phyloP scores from a whole-genome alignment of 2,329 filamentous ascomycete genomes.

The Ilyonectria mors-panacis region DNA sequence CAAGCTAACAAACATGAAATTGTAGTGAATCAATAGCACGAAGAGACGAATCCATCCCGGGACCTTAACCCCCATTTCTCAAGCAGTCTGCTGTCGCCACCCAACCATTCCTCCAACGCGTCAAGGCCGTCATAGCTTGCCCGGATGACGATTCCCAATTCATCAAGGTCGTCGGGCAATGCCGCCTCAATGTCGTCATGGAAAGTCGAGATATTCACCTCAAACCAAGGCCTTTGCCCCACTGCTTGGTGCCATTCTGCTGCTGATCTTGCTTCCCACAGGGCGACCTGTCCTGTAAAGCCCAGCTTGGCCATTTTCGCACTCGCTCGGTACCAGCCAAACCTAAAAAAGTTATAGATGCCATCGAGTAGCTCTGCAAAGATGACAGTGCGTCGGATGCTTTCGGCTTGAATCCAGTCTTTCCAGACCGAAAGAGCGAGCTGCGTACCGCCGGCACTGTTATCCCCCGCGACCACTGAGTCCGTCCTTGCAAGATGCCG shows the following conservation, averaged over 20 bases:
- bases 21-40: neutral
- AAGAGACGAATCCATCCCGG: neutral
- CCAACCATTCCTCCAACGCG: constrained; percentile 23
- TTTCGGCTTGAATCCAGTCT: constrained; percentile 24
- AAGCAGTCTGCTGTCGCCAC: constrained; percentile 8
- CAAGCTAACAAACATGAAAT: neutral
- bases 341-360: constrained; percentile 19
- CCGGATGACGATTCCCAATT: constrained; percentile 8
- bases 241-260: constrained; percentile 17
- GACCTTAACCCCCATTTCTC: constrained; percentile 21
- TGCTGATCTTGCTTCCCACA: constrained; percentile 24
- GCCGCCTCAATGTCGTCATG: constrained; percentile 4
- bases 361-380: constrained; percentile 18
- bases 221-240: constrained; percentile 2
- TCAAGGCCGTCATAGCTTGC: constrained; percentile 17
- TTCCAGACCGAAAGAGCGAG: constrained; percentile 4
- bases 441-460: neutral
- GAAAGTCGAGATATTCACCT: constrained; percentile 20
- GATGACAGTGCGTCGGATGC: constrained; percentile 18
- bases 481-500: constrained; percentile 2
- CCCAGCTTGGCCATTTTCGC: constrained; percentile 18
- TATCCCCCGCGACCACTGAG: neutral
- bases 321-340: constrained; percentile 15
- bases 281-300: constrained; percentile 19
- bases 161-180: constrained; percentile 14